Conservation (phyloP, 441 rosid genomes). For the Pelargonium hybrid region DNA sequence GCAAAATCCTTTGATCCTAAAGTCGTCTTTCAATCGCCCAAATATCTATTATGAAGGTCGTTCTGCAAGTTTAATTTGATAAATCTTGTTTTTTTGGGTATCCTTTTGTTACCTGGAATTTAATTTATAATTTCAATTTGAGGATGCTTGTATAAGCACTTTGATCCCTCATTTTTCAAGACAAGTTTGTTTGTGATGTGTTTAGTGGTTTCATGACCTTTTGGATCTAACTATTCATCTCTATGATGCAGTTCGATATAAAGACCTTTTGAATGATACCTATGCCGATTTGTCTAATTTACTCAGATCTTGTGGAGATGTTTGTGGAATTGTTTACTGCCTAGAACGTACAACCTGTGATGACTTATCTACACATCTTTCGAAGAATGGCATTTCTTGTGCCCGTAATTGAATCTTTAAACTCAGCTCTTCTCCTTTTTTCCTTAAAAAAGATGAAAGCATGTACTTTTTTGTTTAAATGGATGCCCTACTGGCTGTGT, state of each 20-base stretch:
- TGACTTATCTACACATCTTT: conserved; percentile 64
- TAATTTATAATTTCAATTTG: background rate
- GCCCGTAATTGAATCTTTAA: conserved; percentile 44
- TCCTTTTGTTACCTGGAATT: background rate
- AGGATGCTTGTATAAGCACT: background rate
- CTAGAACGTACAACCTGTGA: conserved; percentile 91
- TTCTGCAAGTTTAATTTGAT: conserved; percentile 16
- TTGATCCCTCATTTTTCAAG: background rate
- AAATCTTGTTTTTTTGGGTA: background rate
- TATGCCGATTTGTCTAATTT: conserved; percentile 60
- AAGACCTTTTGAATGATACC: conserved; percentile 68
- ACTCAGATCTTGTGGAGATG: conserved; percentile 55
- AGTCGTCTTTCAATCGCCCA: conserved; percentile 88
- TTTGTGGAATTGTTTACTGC: conserved; percentile 87
- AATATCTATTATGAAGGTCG: conserved; percentile 87
- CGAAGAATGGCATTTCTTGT: conserved; percentile 61
- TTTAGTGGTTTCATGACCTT: background rate
- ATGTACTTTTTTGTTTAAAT: background rate
- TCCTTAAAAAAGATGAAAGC: background rate
- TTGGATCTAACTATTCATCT: background rate
- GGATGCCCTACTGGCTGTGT: too few species aligned
- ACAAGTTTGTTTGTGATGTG: conserved; percentile 2
- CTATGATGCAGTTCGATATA: conserved; percentile 65
- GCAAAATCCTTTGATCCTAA: conserved; percentile 68
- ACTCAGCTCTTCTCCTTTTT: conserved; percentile 8